These are phyloP conservation scores for Exophiala xenobiotica DNA, from an alignment of 2,329 filamentous ascomycete genomes.

Conservation along the genomic window DNA sequence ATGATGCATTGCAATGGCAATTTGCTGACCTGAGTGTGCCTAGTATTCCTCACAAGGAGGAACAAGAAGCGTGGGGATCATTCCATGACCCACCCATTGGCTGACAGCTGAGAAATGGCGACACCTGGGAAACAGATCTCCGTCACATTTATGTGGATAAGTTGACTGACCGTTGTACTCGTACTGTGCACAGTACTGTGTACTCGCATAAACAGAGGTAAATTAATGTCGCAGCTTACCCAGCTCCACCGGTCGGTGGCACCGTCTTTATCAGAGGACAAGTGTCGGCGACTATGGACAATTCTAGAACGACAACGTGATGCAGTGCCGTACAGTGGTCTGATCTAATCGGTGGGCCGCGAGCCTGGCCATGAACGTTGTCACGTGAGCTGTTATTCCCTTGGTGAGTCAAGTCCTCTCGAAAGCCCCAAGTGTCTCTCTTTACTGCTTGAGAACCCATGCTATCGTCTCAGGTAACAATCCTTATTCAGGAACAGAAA, in stretches of 20 bases:
- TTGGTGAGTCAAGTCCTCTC: too few species aligned
- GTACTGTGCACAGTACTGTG: neutral
- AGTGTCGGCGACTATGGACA: neutral
- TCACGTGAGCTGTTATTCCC: conserved; percentile 12
- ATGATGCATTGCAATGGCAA: too few species aligned
- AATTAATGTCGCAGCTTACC: too few species aligned
- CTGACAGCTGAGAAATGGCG: neutral
- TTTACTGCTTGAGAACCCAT: neutral
- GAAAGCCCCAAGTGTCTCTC: too few species aligned
- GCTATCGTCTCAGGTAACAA: neutral
- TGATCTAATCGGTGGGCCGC: conserved; percentile 1
- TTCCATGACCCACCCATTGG: too few species aligned
- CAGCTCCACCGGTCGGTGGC: too few species aligned
- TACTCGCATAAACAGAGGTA: neutral
- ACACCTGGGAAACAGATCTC: neutral
- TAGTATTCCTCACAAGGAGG: too few species aligned
- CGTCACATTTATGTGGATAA: neutral
- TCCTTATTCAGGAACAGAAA: neutral
- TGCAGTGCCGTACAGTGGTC: neutral
- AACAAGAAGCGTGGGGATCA: too few species aligned
- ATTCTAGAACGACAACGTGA: conserved; percentile 1
- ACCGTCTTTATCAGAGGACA: too few species aligned
- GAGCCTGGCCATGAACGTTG: too few species aligned
- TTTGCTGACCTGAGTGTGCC: too few species aligned
- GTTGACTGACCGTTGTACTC: too few species aligned